Conservation (phyloP, 2,329 filamentous ascomycete species). For the Dendryphion nanum region DNA sequence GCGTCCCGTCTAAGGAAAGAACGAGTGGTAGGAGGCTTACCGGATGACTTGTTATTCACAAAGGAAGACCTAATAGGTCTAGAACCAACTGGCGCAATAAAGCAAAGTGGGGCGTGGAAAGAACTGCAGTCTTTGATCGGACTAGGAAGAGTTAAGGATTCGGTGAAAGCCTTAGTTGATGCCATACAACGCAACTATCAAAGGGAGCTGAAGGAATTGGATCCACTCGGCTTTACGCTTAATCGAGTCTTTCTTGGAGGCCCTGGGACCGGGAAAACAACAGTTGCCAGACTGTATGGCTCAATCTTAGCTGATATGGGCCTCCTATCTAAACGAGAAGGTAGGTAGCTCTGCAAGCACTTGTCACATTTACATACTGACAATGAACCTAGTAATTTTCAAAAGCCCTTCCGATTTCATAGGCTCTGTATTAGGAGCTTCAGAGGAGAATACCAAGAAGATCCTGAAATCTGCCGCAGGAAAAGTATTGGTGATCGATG, state of each 20-base stretch:
- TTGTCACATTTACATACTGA: no score
- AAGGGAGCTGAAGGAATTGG: conserved; percentile 63
- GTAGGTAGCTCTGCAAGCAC: no score
- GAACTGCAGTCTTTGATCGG: conserved; percentile 61
- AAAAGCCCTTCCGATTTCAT: conserved; percentile 76
- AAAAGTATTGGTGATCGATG: conserved; percentile 78
- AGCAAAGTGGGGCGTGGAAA: conserved; percentile 55
- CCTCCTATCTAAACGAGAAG: conserved; percentile 65
- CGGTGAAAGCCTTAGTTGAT: conserved; percentile 59
- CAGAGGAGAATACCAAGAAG: conserved; percentile 69
- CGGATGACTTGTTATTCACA: conserved; percentile 60
- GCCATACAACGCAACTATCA: conserved; percentile 63
- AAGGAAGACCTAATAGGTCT: conserved; percentile 72
- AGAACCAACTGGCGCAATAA: conserved; percentile 57
- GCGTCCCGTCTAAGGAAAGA: conserved; percentile 54
- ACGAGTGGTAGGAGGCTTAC: conserved; percentile 38
- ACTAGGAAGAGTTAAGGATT: conserved; percentile 60
- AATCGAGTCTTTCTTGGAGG: conserved; percentile 70
- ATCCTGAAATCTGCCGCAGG: conserved; percentile 66
- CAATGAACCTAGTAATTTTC: conserved; percentile 56
- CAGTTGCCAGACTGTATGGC: conserved; percentile 71
- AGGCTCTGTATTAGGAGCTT: conserved; percentile 61
- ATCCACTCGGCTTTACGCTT: conserved; percentile 58
- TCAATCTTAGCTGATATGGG: conserved; percentile 67
- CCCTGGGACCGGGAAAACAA: conserved; percentile 76